Evolutionary conservation across 2,329 filamentous ascomycete genomes (phyloP).

Genomic region (Botrytis fabae): DNA sequence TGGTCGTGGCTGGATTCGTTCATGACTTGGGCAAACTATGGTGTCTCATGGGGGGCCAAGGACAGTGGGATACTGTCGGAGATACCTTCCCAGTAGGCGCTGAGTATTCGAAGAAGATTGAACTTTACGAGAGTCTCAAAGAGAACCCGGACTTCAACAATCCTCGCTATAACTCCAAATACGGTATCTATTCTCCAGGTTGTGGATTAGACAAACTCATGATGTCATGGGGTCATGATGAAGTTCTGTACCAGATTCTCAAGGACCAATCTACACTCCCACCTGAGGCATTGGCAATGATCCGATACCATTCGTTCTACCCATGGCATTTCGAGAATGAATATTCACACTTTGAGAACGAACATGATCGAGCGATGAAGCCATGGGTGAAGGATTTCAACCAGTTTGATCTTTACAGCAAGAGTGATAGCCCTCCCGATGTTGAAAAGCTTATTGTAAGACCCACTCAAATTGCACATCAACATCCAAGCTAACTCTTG

Average conservation of each 20-base stretch:
- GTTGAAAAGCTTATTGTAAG: slow-evolving; percentile 72
- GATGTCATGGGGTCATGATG: slow-evolving; percentile 87
- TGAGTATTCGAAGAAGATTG: slow-evolving; percentile 72
- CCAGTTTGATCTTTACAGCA: slow-evolving; percentile 89
- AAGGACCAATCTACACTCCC: slow-evolving; percentile 80
- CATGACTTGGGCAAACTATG: slow-evolving; percentile 80
- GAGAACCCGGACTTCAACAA: slow-evolving; percentile 73
- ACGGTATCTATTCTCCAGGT: slow-evolving; percentile 76
- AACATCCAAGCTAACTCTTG: slow-evolving; percentile 21
- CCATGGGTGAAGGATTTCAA: slow-evolving; percentile 74
- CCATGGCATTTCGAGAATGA: slow-evolving; percentile 84
- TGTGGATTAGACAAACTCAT: slow-evolving; percentile 87
- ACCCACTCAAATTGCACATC: slow-evolving; percentile 16
- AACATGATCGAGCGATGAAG: slow-evolving; percentile 59
- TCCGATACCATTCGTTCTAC: slow-evolving; percentile 89
- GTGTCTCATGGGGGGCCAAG: slow-evolving; percentile 78
- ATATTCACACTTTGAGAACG: slow-evolving; percentile 80
- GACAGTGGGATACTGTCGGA: slow-evolving; percentile 92
- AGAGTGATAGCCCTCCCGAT: slow-evolving; percentile 78
- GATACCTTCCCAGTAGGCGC: slow-evolving; percentile 81
- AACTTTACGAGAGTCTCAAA: slow-evolving; percentile 76
- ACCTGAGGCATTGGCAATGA: slow-evolving; percentile 84
- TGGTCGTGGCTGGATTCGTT: slow-evolving; percentile 75
- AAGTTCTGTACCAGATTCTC: slow-evolving; percentile 84
- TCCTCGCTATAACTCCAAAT: slow-evolving; percentile 70